Conservation (phyloP, 305 asterid species). For the Solanum chacoense region DNA sequence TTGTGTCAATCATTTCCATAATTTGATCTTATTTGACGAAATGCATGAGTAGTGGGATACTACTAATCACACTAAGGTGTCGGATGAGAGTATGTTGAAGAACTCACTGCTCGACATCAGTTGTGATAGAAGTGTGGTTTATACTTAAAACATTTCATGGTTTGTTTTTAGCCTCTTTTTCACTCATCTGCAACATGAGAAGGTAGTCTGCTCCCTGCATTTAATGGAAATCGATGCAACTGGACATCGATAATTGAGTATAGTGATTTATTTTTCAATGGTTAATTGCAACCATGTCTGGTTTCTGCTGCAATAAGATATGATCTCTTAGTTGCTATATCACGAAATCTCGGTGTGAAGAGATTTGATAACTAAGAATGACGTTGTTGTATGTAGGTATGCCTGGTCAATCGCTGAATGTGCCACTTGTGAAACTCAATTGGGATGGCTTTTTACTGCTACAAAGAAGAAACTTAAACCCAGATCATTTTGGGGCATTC, state of each 20-base stretch:
- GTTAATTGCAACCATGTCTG: not conserved
- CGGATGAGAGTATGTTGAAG: not conserved
- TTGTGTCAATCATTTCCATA: not conserved
- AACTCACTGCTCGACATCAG: not conserved
- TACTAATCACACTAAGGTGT: not conserved
- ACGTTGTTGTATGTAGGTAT: slow-evolving; percentile 52
- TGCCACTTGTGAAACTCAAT: slow-evolving; percentile 51
- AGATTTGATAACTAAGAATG: not conserved
- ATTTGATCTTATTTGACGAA: not conserved
- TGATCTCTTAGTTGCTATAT: not conserved
- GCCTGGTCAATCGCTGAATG: slow-evolving; percentile 91
- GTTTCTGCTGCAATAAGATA: slow-evolving; percentile 1
- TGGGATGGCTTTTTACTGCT: slow-evolving; percentile 93
- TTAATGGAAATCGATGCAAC: not conserved
- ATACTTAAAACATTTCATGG: not conserved
- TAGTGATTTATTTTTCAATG: not conserved
- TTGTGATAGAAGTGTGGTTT: not conserved
- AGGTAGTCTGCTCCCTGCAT: not conserved
- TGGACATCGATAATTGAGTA: not conserved
- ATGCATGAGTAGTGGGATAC: not conserved
- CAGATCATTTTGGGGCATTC: slow-evolving; percentile 72
- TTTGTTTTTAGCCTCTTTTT: not conserved
- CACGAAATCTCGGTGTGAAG: not conserved
- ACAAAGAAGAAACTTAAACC: slow-evolving; percentile 54
- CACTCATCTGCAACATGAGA: not conserved